phyloP scores from a whole-genome alignment of 2,329 filamentous ascomycete species.

The Epichloe festucae region DNA sequence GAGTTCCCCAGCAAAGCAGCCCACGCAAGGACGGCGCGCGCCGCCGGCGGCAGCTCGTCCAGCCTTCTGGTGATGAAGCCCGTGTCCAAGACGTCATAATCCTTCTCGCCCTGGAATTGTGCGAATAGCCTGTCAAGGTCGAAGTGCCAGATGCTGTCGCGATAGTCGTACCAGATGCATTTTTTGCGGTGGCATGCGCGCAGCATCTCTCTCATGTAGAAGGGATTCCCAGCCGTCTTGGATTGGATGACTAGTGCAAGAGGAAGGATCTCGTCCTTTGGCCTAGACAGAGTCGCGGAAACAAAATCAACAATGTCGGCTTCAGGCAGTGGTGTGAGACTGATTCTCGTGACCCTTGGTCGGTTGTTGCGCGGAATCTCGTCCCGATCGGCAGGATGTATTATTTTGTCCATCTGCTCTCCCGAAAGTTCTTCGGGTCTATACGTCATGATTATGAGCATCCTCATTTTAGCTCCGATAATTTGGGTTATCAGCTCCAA shows the following conservation, averaged over 20 bases:
- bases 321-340: slow-evolving; percentile 62
- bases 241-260: slow-evolving; percentile 78
- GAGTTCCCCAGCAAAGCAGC: slow-evolving; percentile 68
- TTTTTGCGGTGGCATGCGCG: slow-evolving; percentile 76
- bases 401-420: slow-evolving; percentile 39
- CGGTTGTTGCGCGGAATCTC: slow-evolving; percentile 32
- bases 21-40: slow-evolving; percentile 77
- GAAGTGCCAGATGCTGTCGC: slow-evolving; percentile 68
- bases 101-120: slow-evolving; percentile 66
- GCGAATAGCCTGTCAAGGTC: slow-evolving; percentile 77
- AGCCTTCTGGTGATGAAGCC: slow-evolving; percentile 72
- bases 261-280: slow-evolving; percentile 58
- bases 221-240: slow-evolving; percentile 78
- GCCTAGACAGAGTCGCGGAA: slow-evolving; percentile 63
- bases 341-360: slow-evolving; percentile 53
- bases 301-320: slow-evolving; percentile 75
- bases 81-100: slow-evolving; percentile 68
- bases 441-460: slow-evolving; percentile 70
- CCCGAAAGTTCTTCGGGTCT: slow-evolving; percentile 51
- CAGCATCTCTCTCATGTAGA: slow-evolving; percentile 84
- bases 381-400: slow-evolving; percentile 41
- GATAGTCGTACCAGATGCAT: slow-evolving; percentile 86
- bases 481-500: slow-evolving; percentile 74
- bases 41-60: slow-evolving; percentile 58
- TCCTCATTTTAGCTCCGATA: slow-evolving; percentile 62